Conservation (phyloP, 257 asterid genomes). For the Ocimum tenuiflorum region DNA sequence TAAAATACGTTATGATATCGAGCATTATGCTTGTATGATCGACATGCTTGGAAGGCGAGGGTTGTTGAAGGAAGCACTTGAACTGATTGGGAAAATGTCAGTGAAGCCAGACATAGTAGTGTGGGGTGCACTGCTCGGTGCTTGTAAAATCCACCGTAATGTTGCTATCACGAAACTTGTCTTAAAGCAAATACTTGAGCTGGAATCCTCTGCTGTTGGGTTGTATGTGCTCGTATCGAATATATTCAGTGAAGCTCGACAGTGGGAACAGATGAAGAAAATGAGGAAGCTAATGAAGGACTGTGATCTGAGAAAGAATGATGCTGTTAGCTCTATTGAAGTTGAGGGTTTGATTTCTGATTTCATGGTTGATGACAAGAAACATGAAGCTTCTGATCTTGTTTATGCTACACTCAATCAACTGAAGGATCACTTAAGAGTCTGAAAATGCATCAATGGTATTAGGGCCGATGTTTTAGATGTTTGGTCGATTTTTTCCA, state of each 20-base stretch:
- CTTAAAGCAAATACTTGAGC: conserved; percentile 45
- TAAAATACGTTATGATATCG: conserved; percentile 30
- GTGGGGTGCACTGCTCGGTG: conserved; percentile 58
- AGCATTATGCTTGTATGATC: conserved; percentile 55
- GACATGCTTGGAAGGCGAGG: conserved; percentile 61
- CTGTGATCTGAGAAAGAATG: conserved; percentile 29
- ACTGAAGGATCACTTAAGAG: conserved; percentile 36
- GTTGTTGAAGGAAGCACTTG: conserved; percentile 39
- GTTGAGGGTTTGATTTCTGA: conserved; percentile 30
- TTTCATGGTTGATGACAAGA: conserved; percentile 49
- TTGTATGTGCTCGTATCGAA: conserved; percentile 47
- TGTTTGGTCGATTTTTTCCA: too few relatives aligned
- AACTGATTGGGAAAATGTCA: conserved; percentile 40
- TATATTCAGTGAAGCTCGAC: conserved; percentile 45
- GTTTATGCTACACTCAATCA: conserved; percentile 30
- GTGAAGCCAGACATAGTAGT: conserved; percentile 48
- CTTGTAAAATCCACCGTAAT: conserved; percentile 40
- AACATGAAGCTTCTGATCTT: conserved; percentile 28
- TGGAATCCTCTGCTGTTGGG: conserved; percentile 36
- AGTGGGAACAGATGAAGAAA: conserved; percentile 48
- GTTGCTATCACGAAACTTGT: conserved; percentile 36
- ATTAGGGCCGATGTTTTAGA: neutral
- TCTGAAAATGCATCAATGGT: conserved; percentile 13
- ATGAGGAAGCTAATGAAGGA: conserved; percentile 47
- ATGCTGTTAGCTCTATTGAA: conserved; percentile 44